Evolutionary conservation across 2,329 filamentous ascomycete genomes (phyloP).

Genomic region (Eutypella sp.): DNA sequence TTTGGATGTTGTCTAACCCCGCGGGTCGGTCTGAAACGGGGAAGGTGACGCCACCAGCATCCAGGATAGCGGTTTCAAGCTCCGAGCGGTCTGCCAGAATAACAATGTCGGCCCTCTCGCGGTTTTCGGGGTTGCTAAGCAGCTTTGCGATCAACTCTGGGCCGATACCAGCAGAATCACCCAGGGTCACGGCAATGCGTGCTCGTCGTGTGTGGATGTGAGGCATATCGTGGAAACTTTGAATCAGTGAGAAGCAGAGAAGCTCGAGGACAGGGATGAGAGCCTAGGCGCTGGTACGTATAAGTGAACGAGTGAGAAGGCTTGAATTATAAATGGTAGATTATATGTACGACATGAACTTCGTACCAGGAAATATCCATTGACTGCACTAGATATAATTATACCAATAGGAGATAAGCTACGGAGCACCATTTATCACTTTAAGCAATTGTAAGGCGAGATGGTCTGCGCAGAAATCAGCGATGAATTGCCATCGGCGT

Average conservation of each 20-base stretch:
- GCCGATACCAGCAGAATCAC: constrained; percentile 27
- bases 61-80: constrained; percentile 16
- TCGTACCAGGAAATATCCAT: too few species aligned
- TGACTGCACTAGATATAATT: too few species aligned
- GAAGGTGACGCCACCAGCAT: constrained; percentile 16
- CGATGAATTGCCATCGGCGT: not conserved
- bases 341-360: too few species aligned
- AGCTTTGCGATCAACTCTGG: constrained; percentile 28
- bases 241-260: not conserved
- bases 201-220: constrained; percentile 9
- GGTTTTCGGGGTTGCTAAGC: constrained; percentile 22
- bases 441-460: not conserved
- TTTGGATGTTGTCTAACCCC: constrained; percentile 17
- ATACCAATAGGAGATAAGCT: not conserved
- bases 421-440: not conserved
- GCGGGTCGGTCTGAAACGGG: constrained; percentile 8
- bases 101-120: constrained; percentile 22
- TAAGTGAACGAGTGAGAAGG: not conserved
- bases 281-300: not conserved
- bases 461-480: too few species aligned
- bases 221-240: not conserved
- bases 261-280: not conserved
- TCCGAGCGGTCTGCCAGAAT: constrained; percentile 25
- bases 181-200: constrained; percentile 27
- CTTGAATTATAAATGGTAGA: not conserved